These are phyloP conservation scores for Monilinia fructigena DNA, from an alignment of 2,329 filamentous ascomycete species.

Conservation along the genomic window DNA sequence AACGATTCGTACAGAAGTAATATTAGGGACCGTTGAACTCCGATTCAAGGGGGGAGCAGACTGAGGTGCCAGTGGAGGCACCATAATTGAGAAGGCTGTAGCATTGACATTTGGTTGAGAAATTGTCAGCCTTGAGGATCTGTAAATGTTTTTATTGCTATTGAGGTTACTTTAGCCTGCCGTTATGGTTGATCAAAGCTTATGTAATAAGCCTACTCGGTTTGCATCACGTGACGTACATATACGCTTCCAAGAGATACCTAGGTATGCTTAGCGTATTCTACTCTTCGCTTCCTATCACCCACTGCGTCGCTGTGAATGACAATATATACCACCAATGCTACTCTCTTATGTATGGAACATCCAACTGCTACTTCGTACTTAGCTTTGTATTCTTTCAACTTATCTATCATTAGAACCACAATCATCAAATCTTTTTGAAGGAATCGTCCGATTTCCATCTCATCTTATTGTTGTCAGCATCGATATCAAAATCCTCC, in stretches of 20 bases:
- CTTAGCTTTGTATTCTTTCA: background rate
- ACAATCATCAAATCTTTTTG: background rate
- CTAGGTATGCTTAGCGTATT: background rate
- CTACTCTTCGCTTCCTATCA: background rate
- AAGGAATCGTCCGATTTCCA: slow-evolving; percentile 4
- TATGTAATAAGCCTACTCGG: background rate
- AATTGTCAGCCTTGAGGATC: slow-evolving; percentile 20
- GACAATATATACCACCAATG: no score
- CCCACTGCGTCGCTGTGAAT: no score
- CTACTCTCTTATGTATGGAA: no score
- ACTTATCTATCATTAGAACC: background rate
- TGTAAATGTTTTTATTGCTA: slow-evolving; percentile 3
- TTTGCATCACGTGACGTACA: no score
- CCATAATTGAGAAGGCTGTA: slow-evolving; percentile 32
- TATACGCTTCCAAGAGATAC: no score
- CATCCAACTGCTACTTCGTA: no score
- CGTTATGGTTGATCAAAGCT: slow-evolving; percentile 9
- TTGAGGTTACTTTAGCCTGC: background rate
- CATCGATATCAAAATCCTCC: background rate
- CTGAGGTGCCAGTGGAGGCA: slow-evolving; percentile 31
- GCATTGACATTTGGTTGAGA: slow-evolving; percentile 10
- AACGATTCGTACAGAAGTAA: slow-evolving; percentile 17
- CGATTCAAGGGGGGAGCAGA: slow-evolving; percentile 34
- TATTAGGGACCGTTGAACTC: slow-evolving; percentile 32
- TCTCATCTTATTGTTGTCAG: slow-evolving; percentile 10